Conservation (phyloP, 345 rosid species). For the Schrenkiella parvula region DNA sequence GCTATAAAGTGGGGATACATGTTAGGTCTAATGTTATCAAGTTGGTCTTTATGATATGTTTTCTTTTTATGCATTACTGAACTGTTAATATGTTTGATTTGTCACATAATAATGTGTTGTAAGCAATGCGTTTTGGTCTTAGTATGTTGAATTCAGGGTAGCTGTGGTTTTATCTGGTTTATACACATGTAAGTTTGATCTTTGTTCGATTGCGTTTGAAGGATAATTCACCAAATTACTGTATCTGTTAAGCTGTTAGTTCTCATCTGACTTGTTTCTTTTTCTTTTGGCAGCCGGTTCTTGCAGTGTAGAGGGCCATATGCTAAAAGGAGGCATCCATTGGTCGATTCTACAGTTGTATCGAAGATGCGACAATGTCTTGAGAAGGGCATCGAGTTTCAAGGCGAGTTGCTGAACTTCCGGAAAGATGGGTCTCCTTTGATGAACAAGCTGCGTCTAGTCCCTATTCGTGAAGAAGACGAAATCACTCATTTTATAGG, state of each 20-base stretch:
- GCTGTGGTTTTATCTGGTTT: not conserved
- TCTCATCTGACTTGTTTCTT: not conserved
- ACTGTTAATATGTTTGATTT: not conserved
- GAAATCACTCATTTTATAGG: slow-evolving; percentile 81
- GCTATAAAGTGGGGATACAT: not conserved
- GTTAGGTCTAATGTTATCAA: not conserved
- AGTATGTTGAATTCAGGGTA: not conserved
- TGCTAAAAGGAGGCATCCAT: slow-evolving; percentile 86
- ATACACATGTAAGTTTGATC: not conserved
- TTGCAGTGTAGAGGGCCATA: slow-evolving; percentile 92
- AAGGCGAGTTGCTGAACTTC: slow-evolving; percentile 83
- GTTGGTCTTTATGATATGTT: not conserved
- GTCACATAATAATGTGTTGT: not conserved
- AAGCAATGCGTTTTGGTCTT: not conserved
- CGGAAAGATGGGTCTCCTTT: slow-evolving; percentile 85
- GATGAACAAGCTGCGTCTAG: slow-evolving; percentile 75
- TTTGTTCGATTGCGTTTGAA: not conserved
- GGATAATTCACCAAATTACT: not conserved
- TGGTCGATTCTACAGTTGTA: slow-evolving; percentile 67
- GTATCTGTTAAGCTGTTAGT: not conserved
- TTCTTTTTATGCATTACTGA: not conserved
- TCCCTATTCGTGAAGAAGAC: slow-evolving; percentile 86
- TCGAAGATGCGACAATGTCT: slow-evolving; percentile 80
- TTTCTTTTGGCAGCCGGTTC: slow-evolving; percentile 63
- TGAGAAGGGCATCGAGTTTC: slow-evolving; percentile 79